Base-by-base conservation (phyloP, 2,329 filamentous ascomycete genomes). In the Neopestalotiopsis sp. region DNA sequence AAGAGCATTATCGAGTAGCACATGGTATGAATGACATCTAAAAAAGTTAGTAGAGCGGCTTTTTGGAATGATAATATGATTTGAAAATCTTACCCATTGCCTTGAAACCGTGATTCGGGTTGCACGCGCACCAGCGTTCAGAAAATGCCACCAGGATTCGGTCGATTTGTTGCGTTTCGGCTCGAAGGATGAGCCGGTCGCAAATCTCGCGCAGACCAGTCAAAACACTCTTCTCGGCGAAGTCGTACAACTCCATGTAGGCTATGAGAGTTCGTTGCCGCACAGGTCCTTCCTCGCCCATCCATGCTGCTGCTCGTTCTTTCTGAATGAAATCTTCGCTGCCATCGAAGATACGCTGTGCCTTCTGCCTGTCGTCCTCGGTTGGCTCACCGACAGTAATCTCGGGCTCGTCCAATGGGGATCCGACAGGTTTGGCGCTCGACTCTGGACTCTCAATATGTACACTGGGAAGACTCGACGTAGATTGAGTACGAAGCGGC, bases 141-240 rank as follows among this genome's bases (percentile, higher is more conserved):
- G 96, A 94, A 75, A 98, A 95, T 24, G 93, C 92, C 75, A 97
- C 93, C 71, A 99, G 83, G 69, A 99, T 95, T 42, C 96, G 92
- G 78, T 99, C 96, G 24, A 99, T 94, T 80, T 99, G 95, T 81
- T 99, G 96, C 2, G 95, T 97, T 81, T 99, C 96, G 56, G 93
- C 96, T 73, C 93, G 93, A 68, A 99, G 85, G 4, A 96, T 86
- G 30, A 98, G 85, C 40, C 93, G 91, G 66, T 89, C 89, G 79
- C 96, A 99, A 32, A 99, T 86, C 69, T 91, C 89, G 32, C 96
- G 90, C 71, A 98, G 85, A 7, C 93, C 90, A 49, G 87, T 85
- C 17, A 98, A 86, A 62, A 98, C 91, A 78, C 93, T 97, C 75
- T 92, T 86, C 74, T 92, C 91, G 7, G 88, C 84, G 83, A 96